Evolutionary conservation across 306 rosid genomes (phyloP), one percentile per base, ranked within the genome.

Genomic region (Sechiopsis laciniata): DNA sequence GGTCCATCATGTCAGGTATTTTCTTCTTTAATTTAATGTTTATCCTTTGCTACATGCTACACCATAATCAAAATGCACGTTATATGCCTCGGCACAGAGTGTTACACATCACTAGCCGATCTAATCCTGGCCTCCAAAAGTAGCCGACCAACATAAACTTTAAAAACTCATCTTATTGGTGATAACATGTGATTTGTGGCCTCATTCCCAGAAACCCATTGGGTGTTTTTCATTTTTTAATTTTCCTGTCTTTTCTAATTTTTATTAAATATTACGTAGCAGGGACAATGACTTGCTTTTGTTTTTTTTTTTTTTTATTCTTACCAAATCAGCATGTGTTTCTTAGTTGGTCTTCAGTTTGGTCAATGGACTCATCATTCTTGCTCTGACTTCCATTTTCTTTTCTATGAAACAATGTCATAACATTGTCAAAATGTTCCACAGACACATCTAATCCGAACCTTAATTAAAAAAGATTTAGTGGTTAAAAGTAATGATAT

Each of bases 121-220:
- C 87, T 87, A 88, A 91, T 85, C 89, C 86, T 71, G 61, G 85
- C 93, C 87, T 70, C 74, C 67, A 75, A 87, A 90, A 90, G 97
- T 87, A 87, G 94, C 97, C 96, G 96, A 93, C 98, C 73, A 50
- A 69, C 58, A 22, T 57, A 69, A 69, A 46, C 54, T 46, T 14
- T 14, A 48, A 90, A 90, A 87, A 87, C 96, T 87, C 90, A 85
- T 88, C 85, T 80, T 82, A 77, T 85, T 75, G 85, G 78, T 81
- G 85, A 62, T 79, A 79, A 83, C 91, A 92, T 82, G 95, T 88
- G 96, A 90, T 88, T 85, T 90, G 90, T 85, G 88, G 89, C 87
- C 88, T 80, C 88, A 83, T 86, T 21, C 87, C 85, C 59, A 80
- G 82, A 89, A 89, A 83, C 80, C 82, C 80, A 84, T 79, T 85